Evolutionary conservation across 2,329 filamentous ascomycete genomes (phyloP), one percentile per base, ranked within the genome.

Genomic region (Emericellopsis atlantica): DNA sequence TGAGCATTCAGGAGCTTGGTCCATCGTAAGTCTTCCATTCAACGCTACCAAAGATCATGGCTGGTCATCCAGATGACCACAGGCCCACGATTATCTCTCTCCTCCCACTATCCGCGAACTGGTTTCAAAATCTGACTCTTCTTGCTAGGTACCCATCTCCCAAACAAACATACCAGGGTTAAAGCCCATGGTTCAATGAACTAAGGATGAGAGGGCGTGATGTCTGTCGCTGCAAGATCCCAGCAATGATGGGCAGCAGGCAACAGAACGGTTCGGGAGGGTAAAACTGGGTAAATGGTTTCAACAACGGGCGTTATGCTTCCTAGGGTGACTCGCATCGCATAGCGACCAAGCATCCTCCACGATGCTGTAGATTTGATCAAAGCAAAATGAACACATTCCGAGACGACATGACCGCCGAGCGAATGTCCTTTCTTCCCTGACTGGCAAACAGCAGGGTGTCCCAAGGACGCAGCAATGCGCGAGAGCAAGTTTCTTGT

Each of bases 1-100:
- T 95, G 55, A 92, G 88, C 72, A 90, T 98, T 61, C 81, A 90
- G 69, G 89, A 96, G 68, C 72, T 95, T 53, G 92, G 92, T 54
- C 89, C 90, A 66, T 92, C 88, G 83, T 96, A 82, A 74, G 84
- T 84, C 48, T 24, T 26, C 36, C 16, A 40, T 32, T 33, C 38
- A 12, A 18, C 29, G 43, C 37, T 34, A 15, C 14, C 21, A 34
- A 34, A 14, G 9, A 26, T 9, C 14, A 11, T 10, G 2, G 5
- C 21, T 39, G 11, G 9, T 18, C 6, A 33, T 37, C 5, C 22
- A 9, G 23, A 7, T 24, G 21, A 16, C 11, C 24, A 22, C 22
- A 4, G 21, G 18, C n/a, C 22, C 18, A 18, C 21, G n/a, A 12
- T 22, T 10, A 6, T n/a, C n/a, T 23, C 18, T 11, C 24, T 15